Evolutionary conservation across 2,329 filamentous ascomycete species (phyloP).

Genomic region (Ascochyta clinopodiicola): DNA sequence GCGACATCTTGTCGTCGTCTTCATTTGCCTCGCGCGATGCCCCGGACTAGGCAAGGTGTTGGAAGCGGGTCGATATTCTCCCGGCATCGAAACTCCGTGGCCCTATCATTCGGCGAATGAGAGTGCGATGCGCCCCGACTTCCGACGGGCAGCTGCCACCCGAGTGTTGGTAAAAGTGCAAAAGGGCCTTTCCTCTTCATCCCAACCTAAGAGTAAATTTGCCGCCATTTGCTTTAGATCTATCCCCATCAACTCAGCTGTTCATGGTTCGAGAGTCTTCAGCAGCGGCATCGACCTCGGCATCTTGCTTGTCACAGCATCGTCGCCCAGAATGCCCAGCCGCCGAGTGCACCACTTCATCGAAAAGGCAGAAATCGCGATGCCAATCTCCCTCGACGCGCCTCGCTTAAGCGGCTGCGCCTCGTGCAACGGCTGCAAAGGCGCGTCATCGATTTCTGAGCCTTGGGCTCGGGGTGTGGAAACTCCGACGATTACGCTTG

Average conservation of each 20-base stretch:
- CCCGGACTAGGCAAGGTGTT: slow-evolving; percentile 12
- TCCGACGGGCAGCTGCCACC: slow-evolving; percentile 1
- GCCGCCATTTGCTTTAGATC: too few species aligned
- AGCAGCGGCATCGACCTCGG: not conserved
- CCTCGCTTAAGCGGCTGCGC: slow-evolving; percentile 17
- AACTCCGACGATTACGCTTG: not conserved
- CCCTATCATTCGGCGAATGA: slow-evolving; percentile 7
- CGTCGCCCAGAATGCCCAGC: slow-evolving; percentile 17
- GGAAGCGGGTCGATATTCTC: slow-evolving; percentile 20
- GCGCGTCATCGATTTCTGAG: slow-evolving; percentile 10
- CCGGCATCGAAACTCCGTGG: slow-evolving; percentile 10
- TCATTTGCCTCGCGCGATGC: slow-evolving; percentile 17
- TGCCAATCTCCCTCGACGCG: slow-evolving; percentile 15
- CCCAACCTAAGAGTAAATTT: too few species aligned
- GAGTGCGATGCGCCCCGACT: slow-evolving; percentile 8
- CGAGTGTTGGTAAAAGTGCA: not conserved
- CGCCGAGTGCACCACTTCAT: slow-evolving; percentile 16
- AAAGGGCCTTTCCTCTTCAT: not conserved
- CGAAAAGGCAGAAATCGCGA: slow-evolving; percentile 19
- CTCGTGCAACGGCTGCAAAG: slow-evolving; percentile 4
- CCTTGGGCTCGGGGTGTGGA: not conserved
- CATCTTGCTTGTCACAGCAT: not conserved
- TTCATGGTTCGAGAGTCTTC: too few species aligned
- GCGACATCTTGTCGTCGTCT: slow-evolving; percentile 17
- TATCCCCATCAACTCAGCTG: too few species aligned